Conservation (phyloP, 495 filamentous ascomycete species). For the Venustampulla echinocandica region DNA sequence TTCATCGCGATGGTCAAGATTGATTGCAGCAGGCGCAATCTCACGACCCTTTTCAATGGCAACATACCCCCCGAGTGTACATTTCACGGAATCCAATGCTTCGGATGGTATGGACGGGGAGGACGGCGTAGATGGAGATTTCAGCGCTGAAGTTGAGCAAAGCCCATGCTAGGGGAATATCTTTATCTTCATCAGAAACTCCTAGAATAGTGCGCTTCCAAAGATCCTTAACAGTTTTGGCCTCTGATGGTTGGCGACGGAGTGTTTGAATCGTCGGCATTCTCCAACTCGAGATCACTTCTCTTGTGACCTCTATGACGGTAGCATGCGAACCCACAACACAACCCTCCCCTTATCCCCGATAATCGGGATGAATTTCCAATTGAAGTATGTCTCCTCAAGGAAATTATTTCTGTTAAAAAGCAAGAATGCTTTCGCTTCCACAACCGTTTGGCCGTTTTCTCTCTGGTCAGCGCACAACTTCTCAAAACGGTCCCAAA, state of each 20-base stretch:
- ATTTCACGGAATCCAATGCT: no score
- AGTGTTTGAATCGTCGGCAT: constrained; percentile 55
- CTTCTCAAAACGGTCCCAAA: constrained; percentile 53
- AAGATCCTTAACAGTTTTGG: constrained; percentile 52
- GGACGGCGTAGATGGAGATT: no score
- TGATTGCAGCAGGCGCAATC: no score
- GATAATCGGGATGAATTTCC: constrained; percentile 56
- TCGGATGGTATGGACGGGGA: no score
- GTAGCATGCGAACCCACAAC: constrained; percentile 56
- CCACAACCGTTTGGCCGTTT: constrained; percentile 21
- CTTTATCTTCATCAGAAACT: constrained; percentile 46
- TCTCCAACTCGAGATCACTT: constrained; percentile 51
- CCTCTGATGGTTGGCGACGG: constrained; percentile 52
- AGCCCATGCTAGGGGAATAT: no score
- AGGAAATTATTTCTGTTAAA: constrained; percentile 48
- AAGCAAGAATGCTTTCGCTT: constrained; percentile 33
- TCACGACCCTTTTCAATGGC: no score
- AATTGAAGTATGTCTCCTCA: constrained; percentile 61
- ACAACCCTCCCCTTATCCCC: constrained; percentile 46
- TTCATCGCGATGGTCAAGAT: no score
- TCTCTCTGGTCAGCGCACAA: constrained; percentile 62
- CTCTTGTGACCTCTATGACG: constrained; percentile 53
- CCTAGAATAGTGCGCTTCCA: constrained; percentile 45
- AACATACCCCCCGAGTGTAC: no score
- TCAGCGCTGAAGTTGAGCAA: no score